Base-by-base conservation (phyloP, 495 filamentous ascomycete genomes). In the Xylaria telfairii region DNA sequence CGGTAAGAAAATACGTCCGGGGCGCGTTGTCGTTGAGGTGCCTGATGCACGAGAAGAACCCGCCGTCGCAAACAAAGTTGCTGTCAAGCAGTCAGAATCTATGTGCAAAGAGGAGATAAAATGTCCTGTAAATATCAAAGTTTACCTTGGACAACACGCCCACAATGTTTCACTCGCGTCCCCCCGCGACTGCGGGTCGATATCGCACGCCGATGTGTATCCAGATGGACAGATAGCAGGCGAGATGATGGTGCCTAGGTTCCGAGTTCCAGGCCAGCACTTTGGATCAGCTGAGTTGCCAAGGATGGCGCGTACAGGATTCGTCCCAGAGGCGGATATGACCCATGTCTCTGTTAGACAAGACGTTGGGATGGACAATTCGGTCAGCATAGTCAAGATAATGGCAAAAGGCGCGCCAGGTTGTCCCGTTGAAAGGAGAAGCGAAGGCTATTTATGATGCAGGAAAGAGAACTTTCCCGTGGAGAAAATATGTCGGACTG, bases 141-240 rank as follows among this genome's bases (percentile, higher is more conserved):
- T 63, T 56, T 61, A 71, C 72, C 37, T 71, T 59, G 72, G 72
- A 46, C 72, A 73, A 28, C 72, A 73, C 12, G 72, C 72, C 72
- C 72, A 73, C 42, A 68, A 68, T 2, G 72, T 73, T 49, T 73
- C 67, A 39, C 71, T 68, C 6, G 24, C 56, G 13, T 67, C 64
- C 4, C 34, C 34, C 8, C 34, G 28, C 44, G 26, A 37, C 28
- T 17, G 62, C 28, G 21, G 34, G 30, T 49, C 39, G 42, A 49
- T 65, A 53, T 73, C 59, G 49, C 72, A 73, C 13, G 72, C 72
- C 41, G 57, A 68, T 26, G 39, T 26, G 47, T 73, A 73, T 71
- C 72, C 68, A 17, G 24, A 24, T 32, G 72, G 72, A 32, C 72
- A 73, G 17, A 71, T 44, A 32, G 72, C 72, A 17, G 72, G 72